Percentiles rank a stretch among this genome's conserved stretches.
These are phyloP conservation scores for Hemileccinum impolitum DNA, from an alignment of 768 basidiomycete genomes.

Conservation along the genomic window DNA sequence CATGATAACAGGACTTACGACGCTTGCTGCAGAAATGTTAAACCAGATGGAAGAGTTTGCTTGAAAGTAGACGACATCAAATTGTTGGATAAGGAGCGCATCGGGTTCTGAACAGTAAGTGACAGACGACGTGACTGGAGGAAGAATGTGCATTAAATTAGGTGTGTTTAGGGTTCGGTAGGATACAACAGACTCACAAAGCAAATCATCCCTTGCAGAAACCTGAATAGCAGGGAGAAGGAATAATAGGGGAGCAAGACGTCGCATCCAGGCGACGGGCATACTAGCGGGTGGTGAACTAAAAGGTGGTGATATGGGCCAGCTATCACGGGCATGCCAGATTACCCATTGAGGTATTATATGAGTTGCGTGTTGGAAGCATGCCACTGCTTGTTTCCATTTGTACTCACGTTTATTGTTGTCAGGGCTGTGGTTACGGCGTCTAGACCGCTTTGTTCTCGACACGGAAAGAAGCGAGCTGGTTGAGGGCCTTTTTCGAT, in stretches of 20 bases:
- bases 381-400: conserved; percentile 30
- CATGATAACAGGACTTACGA: conserved; percentile 50
- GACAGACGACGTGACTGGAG: conserved; percentile 78
- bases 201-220: conserved; percentile 48
- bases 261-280: conserved; percentile 81
- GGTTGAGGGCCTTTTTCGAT: not conserved
- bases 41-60: conserved; percentile 74
- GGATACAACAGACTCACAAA: conserved; percentile 49
- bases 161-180: not conserved
- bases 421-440: conserved; percentile 23
- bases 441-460: conserved; percentile 18
- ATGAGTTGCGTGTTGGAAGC: conserved; percentile 29
- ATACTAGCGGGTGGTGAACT: conserved; percentile 34
- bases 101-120: conserved; percentile 83
- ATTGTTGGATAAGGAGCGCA: conserved; percentile 73
- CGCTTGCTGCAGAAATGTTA: conserved; percentile 82
- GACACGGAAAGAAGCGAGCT: not conserved
- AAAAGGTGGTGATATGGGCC: conserved; percentile 22
- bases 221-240: conserved; percentile 38
- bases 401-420: conserved; percentile 35
- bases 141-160: not conserved
- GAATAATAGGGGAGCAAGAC: conserved; percentile 40
- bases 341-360: conserved; percentile 20
- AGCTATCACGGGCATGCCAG: conserved; percentile 25
- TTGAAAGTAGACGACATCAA: conserved; percentile 70